phyloP scores from a whole-genome alignment of 2,329 filamentous ascomycete species.

The Metarhizium robertsii region DNA sequence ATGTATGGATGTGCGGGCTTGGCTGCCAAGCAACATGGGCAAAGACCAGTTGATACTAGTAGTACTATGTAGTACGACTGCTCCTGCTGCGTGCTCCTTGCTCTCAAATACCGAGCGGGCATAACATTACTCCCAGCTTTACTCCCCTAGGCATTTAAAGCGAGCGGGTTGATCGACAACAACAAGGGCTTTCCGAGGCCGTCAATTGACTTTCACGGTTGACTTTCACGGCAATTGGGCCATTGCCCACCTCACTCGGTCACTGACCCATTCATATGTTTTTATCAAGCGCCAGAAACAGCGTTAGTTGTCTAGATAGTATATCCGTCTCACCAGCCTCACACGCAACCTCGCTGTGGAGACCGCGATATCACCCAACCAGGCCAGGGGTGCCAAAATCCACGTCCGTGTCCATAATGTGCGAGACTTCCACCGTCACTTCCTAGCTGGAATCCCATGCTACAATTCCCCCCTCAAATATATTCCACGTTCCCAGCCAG shows the following conservation, averaged over 20 bases:
- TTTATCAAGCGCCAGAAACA: neutral
- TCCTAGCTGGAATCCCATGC: neutral
- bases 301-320: constrained; percentile 7
- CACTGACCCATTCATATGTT: neutral
- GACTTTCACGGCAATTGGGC: neutral
- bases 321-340: constrained; percentile 6
- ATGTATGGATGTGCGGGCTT: neutral
- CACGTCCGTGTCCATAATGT: constrained; percentile 4
- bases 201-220: neutral
- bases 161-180: no score
- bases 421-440: constrained; percentile 2
- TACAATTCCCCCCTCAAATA: neutral
- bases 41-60: no score
- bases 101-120: no score
- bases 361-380: neutral
- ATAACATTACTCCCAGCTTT: neutral
- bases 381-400: neutral
- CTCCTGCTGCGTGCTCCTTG: no score
- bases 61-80: no score
- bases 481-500: neutral
- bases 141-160: no score
- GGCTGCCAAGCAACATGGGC: neutral
- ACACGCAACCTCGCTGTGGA: neutral
- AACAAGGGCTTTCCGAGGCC: no score
- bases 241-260: neutral